Evolutionary conservation across 176 grass and related monocot genomes (phyloP).

Genomic region (Triticum aestivum): DNA sequence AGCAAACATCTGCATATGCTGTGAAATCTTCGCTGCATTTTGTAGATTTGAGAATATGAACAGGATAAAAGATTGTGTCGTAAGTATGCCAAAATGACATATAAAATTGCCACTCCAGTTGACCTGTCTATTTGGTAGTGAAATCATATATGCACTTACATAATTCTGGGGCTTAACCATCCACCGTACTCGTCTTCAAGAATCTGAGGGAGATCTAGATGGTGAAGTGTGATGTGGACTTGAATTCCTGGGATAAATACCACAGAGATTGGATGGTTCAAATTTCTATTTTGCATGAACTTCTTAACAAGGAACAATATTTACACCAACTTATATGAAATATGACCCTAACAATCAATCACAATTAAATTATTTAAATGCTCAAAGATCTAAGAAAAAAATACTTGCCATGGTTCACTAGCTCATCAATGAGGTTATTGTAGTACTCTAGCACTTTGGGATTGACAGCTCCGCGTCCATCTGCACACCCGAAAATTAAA

Average conservation of each 20-base stretch:
- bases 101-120: background rate
- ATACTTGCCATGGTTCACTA: constrained; percentile 35
- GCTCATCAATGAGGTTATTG: constrained; percentile 58
- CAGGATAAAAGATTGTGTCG: background rate
- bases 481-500: background rate
- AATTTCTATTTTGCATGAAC: background rate
- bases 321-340: background rate
- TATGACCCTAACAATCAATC: background rate
- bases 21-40: constrained; percentile 59
- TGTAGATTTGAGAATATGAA: background rate
- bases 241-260: constrained; percentile 44
- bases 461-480: constrained; percentile 57
- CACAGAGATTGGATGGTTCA: background rate
- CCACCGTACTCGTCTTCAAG: background rate
- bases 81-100: too few species aligned
- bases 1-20: constrained; percentile 57
- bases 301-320: background rate
- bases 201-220: constrained; percentile 58
- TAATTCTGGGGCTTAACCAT: background rate
- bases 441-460: constrained; percentile 57
- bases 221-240: constrained; percentile 37
- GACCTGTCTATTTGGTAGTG: background rate
- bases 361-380: background rate
- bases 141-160: constrained; percentile 15
- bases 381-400: background rate